phyloP scores from a whole-genome alignment of 441 rosid species.

The Pelargonium australe region DNA sequence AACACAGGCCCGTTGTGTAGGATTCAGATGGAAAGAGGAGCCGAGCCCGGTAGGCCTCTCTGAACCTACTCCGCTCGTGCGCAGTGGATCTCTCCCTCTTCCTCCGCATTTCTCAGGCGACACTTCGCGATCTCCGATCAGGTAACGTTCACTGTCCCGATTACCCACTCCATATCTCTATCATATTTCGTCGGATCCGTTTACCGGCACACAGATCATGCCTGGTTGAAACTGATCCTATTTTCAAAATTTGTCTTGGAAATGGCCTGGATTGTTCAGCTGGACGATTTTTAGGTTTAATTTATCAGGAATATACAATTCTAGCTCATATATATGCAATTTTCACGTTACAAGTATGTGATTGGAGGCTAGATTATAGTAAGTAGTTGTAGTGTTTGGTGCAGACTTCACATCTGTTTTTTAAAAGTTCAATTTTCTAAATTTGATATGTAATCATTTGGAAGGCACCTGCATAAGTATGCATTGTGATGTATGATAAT shows the following conservation, averaged over 20 bases:
- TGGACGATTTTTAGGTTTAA: not conserved
- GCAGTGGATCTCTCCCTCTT: not conserved
- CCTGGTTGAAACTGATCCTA: not conserved
- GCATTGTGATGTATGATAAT: too few species aligned
- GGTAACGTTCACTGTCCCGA: not conserved
- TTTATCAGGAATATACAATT: not conserved
- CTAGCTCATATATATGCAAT: not conserved
- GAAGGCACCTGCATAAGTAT: not conserved
- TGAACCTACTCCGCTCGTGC: not conserved
- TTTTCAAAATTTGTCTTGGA: not conserved
- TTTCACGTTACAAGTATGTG: too few species aligned
- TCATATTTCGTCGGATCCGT: not conserved
- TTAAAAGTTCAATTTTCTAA: too few species aligned
- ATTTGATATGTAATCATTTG: too few species aligned
- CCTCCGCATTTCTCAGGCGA: not conserved
- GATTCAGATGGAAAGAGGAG: not conserved
- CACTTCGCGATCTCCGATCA: conserved; percentile 2
- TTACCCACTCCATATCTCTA: not conserved
- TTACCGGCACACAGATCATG: not conserved
- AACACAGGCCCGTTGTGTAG: not conserved
- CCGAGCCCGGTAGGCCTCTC: not conserved
- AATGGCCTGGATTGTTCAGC: not conserved
- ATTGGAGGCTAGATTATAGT: too few species aligned
- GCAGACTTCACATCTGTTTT: too few species aligned
- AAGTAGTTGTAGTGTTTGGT: too few species aligned